phyloP scores from a whole-genome alignment of 2,329 filamentous ascomycete species.

The Colletotrichum musae region DNA sequence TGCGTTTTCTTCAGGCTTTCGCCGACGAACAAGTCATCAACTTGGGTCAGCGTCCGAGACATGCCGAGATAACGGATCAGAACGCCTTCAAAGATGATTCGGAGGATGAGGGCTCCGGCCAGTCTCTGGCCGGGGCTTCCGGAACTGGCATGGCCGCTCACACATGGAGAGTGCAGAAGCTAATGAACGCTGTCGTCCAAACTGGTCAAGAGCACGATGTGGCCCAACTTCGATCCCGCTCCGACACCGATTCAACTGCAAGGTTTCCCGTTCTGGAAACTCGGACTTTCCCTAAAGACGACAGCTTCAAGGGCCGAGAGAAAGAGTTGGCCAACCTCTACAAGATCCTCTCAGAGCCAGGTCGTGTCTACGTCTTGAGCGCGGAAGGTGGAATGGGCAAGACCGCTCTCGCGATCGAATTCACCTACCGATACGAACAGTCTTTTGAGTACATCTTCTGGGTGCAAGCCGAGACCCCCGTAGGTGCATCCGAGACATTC shows the following conservation, averaged over 20 bases:
- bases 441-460: conserved; percentile 46
- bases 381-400: conserved; percentile 44
- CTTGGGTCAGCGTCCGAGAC: neutral
- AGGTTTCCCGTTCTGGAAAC: conserved; percentile 25
- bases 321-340: conserved; percentile 41
- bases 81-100: conserved; percentile 19
- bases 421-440: conserved; percentile 44
- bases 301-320: conserved; percentile 41
- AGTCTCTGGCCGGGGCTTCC: neutral
- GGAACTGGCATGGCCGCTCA: neutral
- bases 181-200: neutral
- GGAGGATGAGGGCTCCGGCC: conserved; percentile 4
- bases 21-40: conserved; percentile 9
- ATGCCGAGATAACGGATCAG: conserved; percentile 6
- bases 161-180: conserved; percentile 15
- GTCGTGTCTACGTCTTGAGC: conserved; percentile 41
- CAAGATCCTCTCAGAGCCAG: conserved; percentile 39
- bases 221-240: neutral
- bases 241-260: conserved; percentile 1
- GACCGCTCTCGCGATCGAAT: conserved; percentile 45
- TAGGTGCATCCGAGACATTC: conserved; percentile 40
- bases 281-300: conserved; percentile 33
- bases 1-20: conserved; percentile 10
- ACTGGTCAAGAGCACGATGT: neutral
- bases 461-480: conserved; percentile 45